These are phyloP conservation scores for Alternaria brassicicola DNA, from an alignment of 2,329 filamentous ascomycete genomes.

Conservation along the genomic window DNA sequence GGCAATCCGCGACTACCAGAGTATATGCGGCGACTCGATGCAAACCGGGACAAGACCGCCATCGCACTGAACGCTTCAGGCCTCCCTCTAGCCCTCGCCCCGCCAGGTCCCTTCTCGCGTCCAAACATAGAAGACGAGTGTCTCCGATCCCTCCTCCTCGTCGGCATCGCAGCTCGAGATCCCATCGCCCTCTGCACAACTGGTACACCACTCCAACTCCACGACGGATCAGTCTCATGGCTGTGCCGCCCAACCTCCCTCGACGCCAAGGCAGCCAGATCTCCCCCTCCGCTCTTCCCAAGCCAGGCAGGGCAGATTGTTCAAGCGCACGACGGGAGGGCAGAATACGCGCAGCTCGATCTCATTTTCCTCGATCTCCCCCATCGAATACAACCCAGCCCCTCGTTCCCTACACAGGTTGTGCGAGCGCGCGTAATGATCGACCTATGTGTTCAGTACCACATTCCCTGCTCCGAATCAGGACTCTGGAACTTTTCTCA, in stretches of 20 bases:
- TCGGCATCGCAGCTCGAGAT: conserved; percentile 51
- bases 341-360: conserved; percentile 50
- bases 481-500: conserved; percentile 39
- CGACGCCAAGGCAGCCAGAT: conserved; percentile 22
- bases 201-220: conserved; percentile 39
- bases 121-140: conserved; percentile 50
- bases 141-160: conserved; percentile 49
- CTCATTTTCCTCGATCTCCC: conserved; percentile 49
- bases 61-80: conserved; percentile 52
- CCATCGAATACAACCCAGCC: conserved; percentile 36
- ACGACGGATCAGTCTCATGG: conserved; percentile 45
- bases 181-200: conserved; percentile 50
- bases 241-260: conserved; percentile 37
- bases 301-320: conserved; percentile 22
- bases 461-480: conserved; percentile 27
- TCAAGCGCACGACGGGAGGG: conserved; percentile 41
- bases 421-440: conserved; percentile 45
- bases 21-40: conserved; percentile 49
- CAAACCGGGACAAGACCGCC: conserved; percentile 52
- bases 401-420: conserved; percentile 34
- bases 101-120: conserved; percentile 34
- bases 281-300: conserved; percentile 19
- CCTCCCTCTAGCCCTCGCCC: conserved; percentile 47
- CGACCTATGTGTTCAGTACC: conserved; percentile 40
- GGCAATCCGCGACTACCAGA: conserved; percentile 51